These are phyloP conservation scores for Fusarium pseudocircinatum DNA, from an alignment of 2,329 filamentous ascomycete genomes.

Conservation along the genomic window DNA sequence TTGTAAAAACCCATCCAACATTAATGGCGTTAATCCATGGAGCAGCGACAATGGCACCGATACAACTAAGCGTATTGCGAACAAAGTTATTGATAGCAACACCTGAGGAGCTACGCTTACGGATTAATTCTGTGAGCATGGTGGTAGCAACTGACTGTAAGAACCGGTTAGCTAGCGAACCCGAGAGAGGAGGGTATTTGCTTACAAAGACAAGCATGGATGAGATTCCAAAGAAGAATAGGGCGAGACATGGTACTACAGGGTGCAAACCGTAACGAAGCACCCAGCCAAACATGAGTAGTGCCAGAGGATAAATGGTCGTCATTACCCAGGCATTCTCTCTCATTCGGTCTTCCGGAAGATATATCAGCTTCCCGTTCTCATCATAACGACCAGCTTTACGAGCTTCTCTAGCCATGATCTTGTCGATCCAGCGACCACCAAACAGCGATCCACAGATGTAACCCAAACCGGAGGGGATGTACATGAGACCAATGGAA, in stretches of 20 bases:
- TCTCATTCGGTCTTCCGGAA: conserved; percentile 83
- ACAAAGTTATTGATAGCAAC: conserved; percentile 86
- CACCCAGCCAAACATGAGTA: conserved; percentile 84
- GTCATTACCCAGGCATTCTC: conserved; percentile 84
- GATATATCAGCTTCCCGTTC: conserved; percentile 71
- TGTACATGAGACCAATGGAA: conserved; percentile 78
- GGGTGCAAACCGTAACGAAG: conserved; percentile 71
- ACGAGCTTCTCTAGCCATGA: conserved; percentile 81
- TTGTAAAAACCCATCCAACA: conserved; percentile 80
- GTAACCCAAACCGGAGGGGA: conserved; percentile 81
- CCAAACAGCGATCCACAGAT: conserved; percentile 73
- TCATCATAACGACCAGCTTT: conserved; percentile 75
- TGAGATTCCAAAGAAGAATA: conserved; percentile 79
- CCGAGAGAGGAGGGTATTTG: not conserved
- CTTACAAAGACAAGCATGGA: conserved; percentile 81
- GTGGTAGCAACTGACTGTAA: conserved; percentile 71
- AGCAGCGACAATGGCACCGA: conserved; percentile 74
- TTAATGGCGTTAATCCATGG: conserved; percentile 77
- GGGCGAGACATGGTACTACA: conserved; percentile 70
- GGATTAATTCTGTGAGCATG: conserved; percentile 88
- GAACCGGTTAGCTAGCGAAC: conserved; percentile 7
- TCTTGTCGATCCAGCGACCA: conserved; percentile 80
- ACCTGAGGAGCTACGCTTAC: conserved; percentile 73
- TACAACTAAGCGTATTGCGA: conserved; percentile 79
- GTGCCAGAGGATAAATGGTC: conserved; percentile 72